A percentile compares a stretch with the other conserved stretches of the same genome.
These are phyloP conservation scores for Rhododendron ferrugineum DNA, from an alignment of 148 eudicot species.

Conservation along the genomic window DNA sequence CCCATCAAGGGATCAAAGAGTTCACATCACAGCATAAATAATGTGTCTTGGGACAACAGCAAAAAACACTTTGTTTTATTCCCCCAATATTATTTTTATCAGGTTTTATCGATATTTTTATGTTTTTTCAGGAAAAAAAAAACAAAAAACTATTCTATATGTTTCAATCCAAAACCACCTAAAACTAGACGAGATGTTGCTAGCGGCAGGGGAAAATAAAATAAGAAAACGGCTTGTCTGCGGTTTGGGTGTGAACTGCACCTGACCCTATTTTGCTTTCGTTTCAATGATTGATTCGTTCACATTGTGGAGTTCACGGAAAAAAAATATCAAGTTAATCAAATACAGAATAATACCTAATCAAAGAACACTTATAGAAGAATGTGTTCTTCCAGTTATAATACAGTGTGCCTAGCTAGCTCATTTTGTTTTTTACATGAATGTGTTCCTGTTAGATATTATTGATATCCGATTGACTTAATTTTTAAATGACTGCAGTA, in stretches of 20 bases:
- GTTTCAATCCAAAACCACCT: neutral
- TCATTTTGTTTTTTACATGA: too few relatives aligned
- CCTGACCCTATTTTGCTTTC: neutral
- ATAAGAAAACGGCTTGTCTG: neutral
- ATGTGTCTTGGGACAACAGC: neutral
- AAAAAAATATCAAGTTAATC: too few relatives aligned
- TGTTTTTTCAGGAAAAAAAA: neutral
- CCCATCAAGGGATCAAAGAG: neutral
- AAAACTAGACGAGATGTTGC: neutral
- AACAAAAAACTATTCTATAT: too few relatives aligned
- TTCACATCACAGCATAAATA: neutral
- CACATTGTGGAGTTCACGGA: neutral
- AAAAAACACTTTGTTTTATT: neutral
- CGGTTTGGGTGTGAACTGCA: neutral
- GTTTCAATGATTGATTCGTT: neutral
- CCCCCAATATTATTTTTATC: neutral
- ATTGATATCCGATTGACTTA: too few relatives aligned
- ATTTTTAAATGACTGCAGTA: too few relatives aligned
- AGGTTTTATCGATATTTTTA: neutral
- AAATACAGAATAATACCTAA: too few relatives aligned
- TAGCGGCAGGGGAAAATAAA: neutral
- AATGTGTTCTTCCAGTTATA: too few relatives aligned
- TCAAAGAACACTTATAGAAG: too few relatives aligned
- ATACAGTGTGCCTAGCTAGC: too few relatives aligned
- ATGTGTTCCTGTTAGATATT: too few relatives aligned